Evolutionary conservation across 139 green algal genomes (phyloP).

Genomic region (Chara braunii): DNA sequence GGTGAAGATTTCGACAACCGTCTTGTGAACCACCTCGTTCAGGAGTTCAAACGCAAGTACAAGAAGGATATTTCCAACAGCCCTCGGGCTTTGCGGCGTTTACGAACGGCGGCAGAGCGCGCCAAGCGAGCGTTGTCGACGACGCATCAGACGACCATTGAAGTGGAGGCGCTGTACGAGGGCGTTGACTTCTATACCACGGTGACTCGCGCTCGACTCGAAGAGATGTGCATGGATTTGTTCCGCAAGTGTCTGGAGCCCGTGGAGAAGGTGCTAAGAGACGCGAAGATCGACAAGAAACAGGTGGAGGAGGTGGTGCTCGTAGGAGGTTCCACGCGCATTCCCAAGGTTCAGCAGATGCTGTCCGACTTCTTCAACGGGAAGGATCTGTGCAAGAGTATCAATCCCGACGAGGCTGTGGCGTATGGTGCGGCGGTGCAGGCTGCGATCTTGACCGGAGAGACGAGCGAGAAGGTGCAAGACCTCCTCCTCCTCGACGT

Average conservation of each 20-base stretch:
- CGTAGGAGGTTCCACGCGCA: conserved; percentile 89
- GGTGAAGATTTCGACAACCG: conserved; percentile 97
- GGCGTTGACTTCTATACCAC: conserved; percentile 93
- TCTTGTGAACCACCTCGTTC: conserved; percentile 68
- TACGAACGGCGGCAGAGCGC: conserved; percentile 82
- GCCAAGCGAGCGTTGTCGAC: conserved; percentile 85
- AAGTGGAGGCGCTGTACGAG: conserved; percentile 95
- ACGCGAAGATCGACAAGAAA: conserved; percentile 83
- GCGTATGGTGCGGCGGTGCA: conserved; percentile 94
- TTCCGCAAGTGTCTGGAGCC: conserved; percentile 58
- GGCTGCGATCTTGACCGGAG: conserved; percentile 82
- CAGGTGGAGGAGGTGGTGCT: conserved; percentile 83
- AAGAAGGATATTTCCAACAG: conserved; percentile 93
- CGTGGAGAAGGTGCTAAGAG: conserved; percentile 47
- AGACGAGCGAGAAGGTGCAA: conserved; percentile 90
- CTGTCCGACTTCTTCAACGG: conserved; percentile 97
- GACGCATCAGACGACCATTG: conserved; percentile 84
- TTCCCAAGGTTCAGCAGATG: conserved; percentile 94
- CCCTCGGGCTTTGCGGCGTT: conserved; percentile 58
- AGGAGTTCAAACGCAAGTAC: conserved; percentile 53
- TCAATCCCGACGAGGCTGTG: conserved; percentile 99
- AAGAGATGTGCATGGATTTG: conserved; percentile 98
- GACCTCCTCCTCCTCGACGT: conserved; percentile 98
- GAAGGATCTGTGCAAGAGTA: conserved; percentile 97
- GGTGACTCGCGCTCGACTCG: conserved; percentile 93